Conservation (phyloP, 805 yeast genomes). For the Myxozyma neotropica region DNA sequence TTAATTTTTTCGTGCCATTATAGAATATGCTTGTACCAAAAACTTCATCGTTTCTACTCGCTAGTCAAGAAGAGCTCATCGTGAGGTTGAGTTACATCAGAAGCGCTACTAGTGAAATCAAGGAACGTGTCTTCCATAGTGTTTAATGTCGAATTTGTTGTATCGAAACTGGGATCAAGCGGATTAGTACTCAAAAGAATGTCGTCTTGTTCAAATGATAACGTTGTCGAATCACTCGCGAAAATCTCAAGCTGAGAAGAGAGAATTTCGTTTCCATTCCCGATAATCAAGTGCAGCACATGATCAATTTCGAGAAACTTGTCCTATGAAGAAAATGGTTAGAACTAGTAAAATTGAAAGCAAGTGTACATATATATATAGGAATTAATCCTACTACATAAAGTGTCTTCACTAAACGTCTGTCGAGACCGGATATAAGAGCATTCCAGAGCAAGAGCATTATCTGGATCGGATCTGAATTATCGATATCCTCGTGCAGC, state of each 20-base stretch:
- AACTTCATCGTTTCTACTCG: not conserved
- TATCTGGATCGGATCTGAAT: not conserved
- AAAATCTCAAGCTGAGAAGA: slow-evolving; percentile 2
- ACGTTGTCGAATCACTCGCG: not conserved
- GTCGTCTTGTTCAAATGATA: not conserved
- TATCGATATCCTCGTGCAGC: not conserved
- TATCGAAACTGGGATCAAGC: not conserved
- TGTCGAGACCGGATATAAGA: not conserved
- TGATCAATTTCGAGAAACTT: slow-evolving; percentile 9
- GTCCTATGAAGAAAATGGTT: not conserved
- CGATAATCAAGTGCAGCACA: not conserved
- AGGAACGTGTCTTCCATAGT: not conserved
- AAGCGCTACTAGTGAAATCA: not conserved
- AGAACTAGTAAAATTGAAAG: not conserved
- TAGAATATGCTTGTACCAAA: not conserved
- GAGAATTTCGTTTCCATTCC: not conserved
- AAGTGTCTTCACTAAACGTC: not conserved
- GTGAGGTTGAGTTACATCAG: too few species aligned
- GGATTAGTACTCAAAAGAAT: not conserved
- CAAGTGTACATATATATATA: not conserved
- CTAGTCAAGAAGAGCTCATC: not conserved
- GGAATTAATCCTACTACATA: not conserved
- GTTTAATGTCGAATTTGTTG: not conserved
- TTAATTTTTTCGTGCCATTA: not conserved
- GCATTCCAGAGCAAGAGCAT: slow-evolving; percentile 1